phyloP scores from a whole-genome alignment of 2,329 filamentous ascomycete species.

The Colletotrichum liriopes region DNA sequence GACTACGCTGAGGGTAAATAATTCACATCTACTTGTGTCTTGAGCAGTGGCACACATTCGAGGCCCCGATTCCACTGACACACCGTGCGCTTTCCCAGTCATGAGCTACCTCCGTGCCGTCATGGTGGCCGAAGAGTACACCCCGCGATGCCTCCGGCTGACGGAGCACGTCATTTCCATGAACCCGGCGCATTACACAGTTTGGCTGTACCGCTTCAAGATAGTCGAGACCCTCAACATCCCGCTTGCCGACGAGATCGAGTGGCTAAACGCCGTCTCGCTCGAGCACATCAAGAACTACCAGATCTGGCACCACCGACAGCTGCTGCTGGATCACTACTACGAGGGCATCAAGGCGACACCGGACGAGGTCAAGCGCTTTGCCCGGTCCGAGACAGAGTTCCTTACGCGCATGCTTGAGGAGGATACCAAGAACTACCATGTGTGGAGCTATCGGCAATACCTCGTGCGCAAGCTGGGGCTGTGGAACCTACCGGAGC shows the following conservation, averaged over 20 bases:
- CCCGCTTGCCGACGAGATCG: slow-evolving; percentile 79
- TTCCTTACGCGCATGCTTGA: slow-evolving; percentile 88
- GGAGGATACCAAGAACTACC: slow-evolving; percentile 96
- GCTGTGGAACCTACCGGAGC: slow-evolving; percentile 80
- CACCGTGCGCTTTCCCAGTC: slow-evolving; percentile 61
- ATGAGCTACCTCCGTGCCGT: slow-evolving; percentile 94
- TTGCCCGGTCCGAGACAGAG: slow-evolving; percentile 77
- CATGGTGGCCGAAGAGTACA: slow-evolving; percentile 91
- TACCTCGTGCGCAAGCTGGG: slow-evolving; percentile 76
- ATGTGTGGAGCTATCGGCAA: slow-evolving; percentile 97
- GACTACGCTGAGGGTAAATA: slow-evolving; percentile 85
- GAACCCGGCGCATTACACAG: slow-evolving; percentile 98
- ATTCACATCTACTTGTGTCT: slow-evolving; percentile 21
- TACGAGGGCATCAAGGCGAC: slow-evolving; percentile 71
- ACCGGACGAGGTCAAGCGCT: slow-evolving; percentile 65
- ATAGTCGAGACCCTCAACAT: slow-evolving; percentile 79
- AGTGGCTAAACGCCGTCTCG: slow-evolving; percentile 89
- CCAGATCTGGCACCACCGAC: slow-evolving; percentile 91
- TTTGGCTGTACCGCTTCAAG: slow-evolving; percentile 95
- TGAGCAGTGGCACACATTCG: background rate
- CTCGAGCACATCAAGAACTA: slow-evolving; percentile 95
- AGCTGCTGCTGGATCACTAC: slow-evolving; percentile 74
- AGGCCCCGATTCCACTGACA: slow-evolving; percentile 6
- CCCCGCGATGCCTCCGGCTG: slow-evolving; percentile 81
- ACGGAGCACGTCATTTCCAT: slow-evolving; percentile 92